Evolutionary conservation across 805 yeast species (phyloP), one percentile per base, ranked within the genome.

Genomic region (Zygotorulaspora florentina): DNA sequence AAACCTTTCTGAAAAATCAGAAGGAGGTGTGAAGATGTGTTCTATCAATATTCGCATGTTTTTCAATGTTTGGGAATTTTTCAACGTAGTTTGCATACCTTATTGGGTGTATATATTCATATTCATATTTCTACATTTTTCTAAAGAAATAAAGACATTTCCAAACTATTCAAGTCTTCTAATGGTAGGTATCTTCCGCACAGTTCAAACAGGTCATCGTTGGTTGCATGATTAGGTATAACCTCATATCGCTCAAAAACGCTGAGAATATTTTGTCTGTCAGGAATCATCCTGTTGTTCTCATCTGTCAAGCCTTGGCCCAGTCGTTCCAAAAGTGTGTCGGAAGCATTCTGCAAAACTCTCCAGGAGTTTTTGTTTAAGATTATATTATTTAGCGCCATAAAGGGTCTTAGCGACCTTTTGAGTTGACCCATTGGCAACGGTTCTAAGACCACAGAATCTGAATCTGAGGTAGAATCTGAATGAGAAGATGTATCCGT

Each of bases 131-230:
- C 25, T 20, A 4, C 7, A 20, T 7, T 10, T 16, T 13, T 4
- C 41, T 25, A 51, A 2, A 45, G 46, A 30, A 57, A 58, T 2
- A 58, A 40, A 2, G 53, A 46, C 20, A 47, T 52, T 40, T 63
- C 67, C 15, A 63, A 27, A 18, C 41, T 50, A 26, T 54, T 58
- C 25, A 61, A 35, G 10, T 59, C 61, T 38, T 61, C 65, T 18
- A 57, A 30, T 4, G 61, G 48, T 12, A 63, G 35, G 39, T 57
- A 60, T n/a, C 52, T 44, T 31, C 53, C 48, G 40, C 65, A 61
- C 23, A 62, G 13, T 17, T 54, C 57, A 37, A 53, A 63, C 11
- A 63, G 30, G n/a, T 57, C 61, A 13, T 55, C 53, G 20, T 52
- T 51, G 3, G 57, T 48, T 9, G 56, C 43, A 10, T 35, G 40